phyloP scores from a whole-genome alignment of 2,329 filamentous ascomycete genomes.

The Davidsoniella eucalypti region DNA sequence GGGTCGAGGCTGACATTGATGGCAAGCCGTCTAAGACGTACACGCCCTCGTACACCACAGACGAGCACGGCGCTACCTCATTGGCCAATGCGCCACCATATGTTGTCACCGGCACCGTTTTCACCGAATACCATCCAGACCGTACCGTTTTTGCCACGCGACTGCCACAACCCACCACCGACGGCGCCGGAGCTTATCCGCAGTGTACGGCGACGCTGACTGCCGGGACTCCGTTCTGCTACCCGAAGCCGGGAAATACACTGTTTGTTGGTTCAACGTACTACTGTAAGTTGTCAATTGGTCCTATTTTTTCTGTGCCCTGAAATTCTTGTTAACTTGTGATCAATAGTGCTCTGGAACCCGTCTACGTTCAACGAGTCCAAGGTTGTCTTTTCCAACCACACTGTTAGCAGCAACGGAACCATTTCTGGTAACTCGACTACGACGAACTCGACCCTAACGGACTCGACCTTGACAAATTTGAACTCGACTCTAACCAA shows the following conservation, averaged over 20 bases:
- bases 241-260: constrained; percentile 26
- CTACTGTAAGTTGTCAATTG: constrained; percentile 26
- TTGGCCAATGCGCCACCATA: constrained; percentile 25
- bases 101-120: constrained; percentile 30
- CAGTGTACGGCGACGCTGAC: constrained; percentile 27
- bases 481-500: not conserved
- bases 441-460: not conserved
- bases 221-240: constrained; percentile 35
- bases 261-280: constrained; percentile 31
- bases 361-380: constrained; percentile 30
- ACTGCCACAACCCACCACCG: constrained; percentile 27
- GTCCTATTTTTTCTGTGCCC: not conserved
- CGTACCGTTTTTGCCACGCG: constrained; percentile 28
- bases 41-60: constrained; percentile 31
- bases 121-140: constrained; percentile 22
- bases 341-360: constrained; percentile 37
- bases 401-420: constrained; percentile 16
- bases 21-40: constrained; percentile 29
- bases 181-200: constrained; percentile 30
- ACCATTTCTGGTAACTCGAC: constrained; percentile 18
- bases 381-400: constrained; percentile 19
- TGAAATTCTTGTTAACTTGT: too few species aligned
- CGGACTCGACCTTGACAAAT: not conserved
- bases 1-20: constrained; percentile 34
- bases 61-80: constrained; percentile 26